Conservation (phyloP, 345 rosid species). For the Linum tenue region DNA sequence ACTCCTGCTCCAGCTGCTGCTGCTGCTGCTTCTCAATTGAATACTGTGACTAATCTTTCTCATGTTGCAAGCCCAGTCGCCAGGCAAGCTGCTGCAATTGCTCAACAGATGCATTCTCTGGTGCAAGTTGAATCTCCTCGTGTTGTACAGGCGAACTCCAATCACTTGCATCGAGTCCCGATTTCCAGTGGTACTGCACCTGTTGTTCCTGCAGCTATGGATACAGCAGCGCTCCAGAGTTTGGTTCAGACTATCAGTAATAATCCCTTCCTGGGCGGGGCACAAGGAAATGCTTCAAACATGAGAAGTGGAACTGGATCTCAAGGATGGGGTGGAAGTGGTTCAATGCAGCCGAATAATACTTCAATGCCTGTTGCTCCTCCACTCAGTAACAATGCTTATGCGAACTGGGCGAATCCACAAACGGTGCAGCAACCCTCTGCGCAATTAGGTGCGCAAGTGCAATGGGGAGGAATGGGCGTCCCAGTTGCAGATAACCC, state of each 20-base stretch:
- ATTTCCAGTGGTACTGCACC: slow-evolving; percentile 19
- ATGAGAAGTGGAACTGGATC: slow-evolving; percentile 31
- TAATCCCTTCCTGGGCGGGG: slow-evolving; percentile 24
- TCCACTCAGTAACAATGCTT: slow-evolving; percentile 27
- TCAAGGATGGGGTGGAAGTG: slow-evolving; percentile 41
- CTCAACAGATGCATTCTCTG: slow-evolving; percentile 27
- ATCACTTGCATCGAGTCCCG: slow-evolving; percentile 15
- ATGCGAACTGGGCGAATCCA: slow-evolving; percentile 34
- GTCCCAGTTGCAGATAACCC: slow-evolving; percentile 31
- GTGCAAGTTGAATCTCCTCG: slow-evolving; percentile 27
- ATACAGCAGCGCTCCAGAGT: slow-evolving; percentile 38
- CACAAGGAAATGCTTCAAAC: slow-evolving; percentile 32
- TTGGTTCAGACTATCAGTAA: slow-evolving; percentile 34
- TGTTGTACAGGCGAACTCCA: slow-evolving; percentile 26
- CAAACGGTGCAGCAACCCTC: slow-evolving; percentile 24
- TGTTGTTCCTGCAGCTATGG: slow-evolving; percentile 18
- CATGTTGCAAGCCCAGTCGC: slow-evolving; percentile 28
- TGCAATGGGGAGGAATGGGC: slow-evolving; percentile 19
- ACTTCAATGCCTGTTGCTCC: no score
- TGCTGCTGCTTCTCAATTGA: slow-evolving; percentile 26
- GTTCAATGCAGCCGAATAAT: slow-evolving; percentile 5
- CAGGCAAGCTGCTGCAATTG: slow-evolving; percentile 34
- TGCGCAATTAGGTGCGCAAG: slow-evolving; percentile 29
- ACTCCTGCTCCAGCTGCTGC: slow-evolving; percentile 33
- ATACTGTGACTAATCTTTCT: slow-evolving; percentile 17